Evolutionary conservation across 2,329 filamentous ascomycete species (phyloP).

Genomic region (Fusarium sp.): DNA sequence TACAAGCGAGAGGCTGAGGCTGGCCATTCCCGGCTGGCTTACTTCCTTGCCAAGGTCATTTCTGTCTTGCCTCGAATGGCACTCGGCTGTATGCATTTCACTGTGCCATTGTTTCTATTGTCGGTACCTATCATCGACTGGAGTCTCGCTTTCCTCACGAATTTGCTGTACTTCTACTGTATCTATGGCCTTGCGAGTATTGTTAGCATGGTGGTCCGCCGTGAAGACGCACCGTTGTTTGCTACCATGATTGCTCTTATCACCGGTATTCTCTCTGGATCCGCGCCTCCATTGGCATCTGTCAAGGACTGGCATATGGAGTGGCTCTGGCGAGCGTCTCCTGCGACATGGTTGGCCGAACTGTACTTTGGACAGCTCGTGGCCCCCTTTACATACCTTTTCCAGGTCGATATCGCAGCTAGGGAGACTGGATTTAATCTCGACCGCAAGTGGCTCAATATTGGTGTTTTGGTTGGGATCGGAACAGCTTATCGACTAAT

Average conservation of each 20-base stretch:
- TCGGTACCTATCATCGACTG: slow-evolving; percentile 65
- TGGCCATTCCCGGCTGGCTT: slow-evolving; percentile 68
- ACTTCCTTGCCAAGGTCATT: slow-evolving; percentile 68
- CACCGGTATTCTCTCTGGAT: slow-evolving; percentile 66
- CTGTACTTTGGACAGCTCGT: slow-evolving; percentile 67
- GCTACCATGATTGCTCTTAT: slow-evolving; percentile 68
- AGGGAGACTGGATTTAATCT: slow-evolving; percentile 61
- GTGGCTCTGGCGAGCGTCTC: slow-evolving; percentile 68
- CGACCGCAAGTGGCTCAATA: slow-evolving; percentile 60
- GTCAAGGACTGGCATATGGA: slow-evolving; percentile 66
- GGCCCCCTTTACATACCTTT: slow-evolving; percentile 63
- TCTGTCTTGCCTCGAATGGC: slow-evolving; percentile 65
- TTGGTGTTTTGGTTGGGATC: slow-evolving; percentile 59
- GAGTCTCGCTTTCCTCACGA: slow-evolving; percentile 62
- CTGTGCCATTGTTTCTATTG: slow-evolving; percentile 63
- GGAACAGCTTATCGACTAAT: slow-evolving; percentile 61
- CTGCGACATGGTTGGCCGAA: slow-evolving; percentile 69
- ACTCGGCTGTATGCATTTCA: slow-evolving; percentile 67
- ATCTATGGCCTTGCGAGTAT: slow-evolving; percentile 68
- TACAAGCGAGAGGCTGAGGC: slow-evolving; percentile 68
- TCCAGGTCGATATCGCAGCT: slow-evolving; percentile 62
- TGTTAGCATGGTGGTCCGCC: slow-evolving; percentile 66
- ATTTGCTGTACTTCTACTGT: slow-evolving; percentile 69
- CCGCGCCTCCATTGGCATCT: slow-evolving; percentile 63
- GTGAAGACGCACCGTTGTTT: slow-evolving; percentile 69